Percentiles rank a stretch among this genome's conserved stretches.
Evolutionary conservation across 2,329 filamentous ascomycete genomes (phyloP).

Genomic region (Amesomyces nigricolor): DNA sequence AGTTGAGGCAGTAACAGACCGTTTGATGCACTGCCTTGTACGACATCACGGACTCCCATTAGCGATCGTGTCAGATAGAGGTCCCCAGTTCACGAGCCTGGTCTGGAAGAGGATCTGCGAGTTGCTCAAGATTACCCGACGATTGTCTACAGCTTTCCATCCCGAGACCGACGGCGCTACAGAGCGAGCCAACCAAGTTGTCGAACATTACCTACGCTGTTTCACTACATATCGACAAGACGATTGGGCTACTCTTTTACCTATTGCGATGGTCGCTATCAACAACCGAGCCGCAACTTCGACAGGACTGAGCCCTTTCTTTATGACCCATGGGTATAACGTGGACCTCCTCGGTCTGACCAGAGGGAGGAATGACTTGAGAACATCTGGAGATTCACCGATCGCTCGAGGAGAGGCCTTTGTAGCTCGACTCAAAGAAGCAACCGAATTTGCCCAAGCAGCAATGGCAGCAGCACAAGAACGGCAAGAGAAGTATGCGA

Average conservation of each 20-base stretch:
- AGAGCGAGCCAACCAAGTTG: background rate
- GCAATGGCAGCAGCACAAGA: background rate
- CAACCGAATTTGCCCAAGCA: background rate
- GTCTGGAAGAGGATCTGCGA: constrained; percentile 1
- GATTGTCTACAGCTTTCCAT: background rate
- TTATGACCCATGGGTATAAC: background rate
- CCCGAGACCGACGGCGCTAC: constrained; percentile 2
- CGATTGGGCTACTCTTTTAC: background rate
- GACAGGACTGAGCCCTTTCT: constrained; percentile 2
- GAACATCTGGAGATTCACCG: background rate
- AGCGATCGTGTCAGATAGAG: background rate
- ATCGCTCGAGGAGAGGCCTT: background rate
- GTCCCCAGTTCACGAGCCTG: background rate
- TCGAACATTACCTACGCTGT: constrained; percentile 2
- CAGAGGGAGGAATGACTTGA: background rate
- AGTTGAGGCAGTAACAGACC: background rate
- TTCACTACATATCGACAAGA: constrained; percentile 2
- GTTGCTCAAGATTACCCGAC: background rate
- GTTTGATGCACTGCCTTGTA: background rate
- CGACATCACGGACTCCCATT: background rate
- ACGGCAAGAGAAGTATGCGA: background rate
- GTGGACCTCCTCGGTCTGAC: background rate
- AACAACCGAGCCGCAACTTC: constrained; percentile 1
- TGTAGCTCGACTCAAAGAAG: background rate
- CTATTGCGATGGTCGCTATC: constrained; percentile 1